phyloP scores from a whole-genome alignment of 495 filamentous ascomycete genomes.

The Penicillium mononematosum region DNA sequence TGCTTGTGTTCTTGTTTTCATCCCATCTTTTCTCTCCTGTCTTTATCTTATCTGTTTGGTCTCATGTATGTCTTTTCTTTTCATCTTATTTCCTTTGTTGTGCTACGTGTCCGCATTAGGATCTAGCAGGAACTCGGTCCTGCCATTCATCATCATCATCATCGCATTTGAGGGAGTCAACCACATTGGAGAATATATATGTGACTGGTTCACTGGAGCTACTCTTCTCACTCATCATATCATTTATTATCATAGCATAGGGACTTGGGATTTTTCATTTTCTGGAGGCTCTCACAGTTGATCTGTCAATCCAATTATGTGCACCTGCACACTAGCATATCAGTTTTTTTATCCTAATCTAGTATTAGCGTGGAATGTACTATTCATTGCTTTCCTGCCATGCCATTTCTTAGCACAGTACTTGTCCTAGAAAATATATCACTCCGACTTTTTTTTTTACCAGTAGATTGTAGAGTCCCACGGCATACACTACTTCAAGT shows the following conservation, averaged over 20 bases:
- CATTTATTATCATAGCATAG: conserved; percentile 10
- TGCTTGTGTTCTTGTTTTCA: not conserved
- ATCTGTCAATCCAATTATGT: conserved; percentile 12
- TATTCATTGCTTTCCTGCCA: not conserved
- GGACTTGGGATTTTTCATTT: conserved; percentile 2
- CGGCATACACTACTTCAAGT: too few relatives aligned
- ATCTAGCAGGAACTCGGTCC: conserved; percentile 14
- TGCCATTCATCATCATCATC: conserved; percentile 10
- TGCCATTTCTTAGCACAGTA: not conserved
- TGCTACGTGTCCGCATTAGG: conserved; percentile 14
- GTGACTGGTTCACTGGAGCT: conserved; percentile 32
- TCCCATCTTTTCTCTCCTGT: not conserved
- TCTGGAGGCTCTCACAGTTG: conserved; percentile 13
- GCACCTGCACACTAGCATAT: not conserved
- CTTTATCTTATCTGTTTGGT: not conserved
- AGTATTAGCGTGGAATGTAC: not conserved
- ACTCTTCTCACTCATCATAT: conserved; percentile 16
- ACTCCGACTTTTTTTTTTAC: too few relatives aligned
- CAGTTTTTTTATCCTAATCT: not conserved
- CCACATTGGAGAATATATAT: conserved; percentile 20
- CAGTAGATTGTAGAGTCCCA: too few relatives aligned
- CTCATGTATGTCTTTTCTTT: not conserved
- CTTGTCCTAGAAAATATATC: not conserved
- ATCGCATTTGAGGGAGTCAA: conserved; percentile 35
- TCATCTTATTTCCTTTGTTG: conserved; percentile 11